These are phyloP conservation scores for Wickerhamomyces subpelliculosus DNA, from an alignment of 805 yeast species.

Conservation along the genomic window DNA sequence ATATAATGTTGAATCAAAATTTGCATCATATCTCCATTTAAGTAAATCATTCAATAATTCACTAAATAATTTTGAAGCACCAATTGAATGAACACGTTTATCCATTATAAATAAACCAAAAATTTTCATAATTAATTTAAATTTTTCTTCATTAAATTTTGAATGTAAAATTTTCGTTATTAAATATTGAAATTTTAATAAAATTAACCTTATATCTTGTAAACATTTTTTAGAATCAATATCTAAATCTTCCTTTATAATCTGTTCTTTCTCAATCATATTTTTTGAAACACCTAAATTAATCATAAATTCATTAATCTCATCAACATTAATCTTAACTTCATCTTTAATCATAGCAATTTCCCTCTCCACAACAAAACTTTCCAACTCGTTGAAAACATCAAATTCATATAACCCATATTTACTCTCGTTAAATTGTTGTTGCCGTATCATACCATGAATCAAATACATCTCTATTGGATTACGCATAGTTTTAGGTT, in stretches of 20 bases:
- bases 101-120: conserved; percentile 9
- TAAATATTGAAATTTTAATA: conserved; percentile 4
- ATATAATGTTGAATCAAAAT: background rate
- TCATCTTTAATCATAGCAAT: background rate
- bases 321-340: background rate
- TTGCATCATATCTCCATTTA: conserved; percentile 4
- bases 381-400: conserved; percentile 6
- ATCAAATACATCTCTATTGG: conserved; percentile 2
- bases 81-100: conserved; percentile 1
- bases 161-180: background rate
- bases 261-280: background rate
- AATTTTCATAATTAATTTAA: conserved; percentile 1
- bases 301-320: conserved; percentile 2
- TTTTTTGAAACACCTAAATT: background rate
- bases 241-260: conserved; percentile 1
- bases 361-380: background rate
- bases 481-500: background rate
- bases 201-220: conserved; percentile 1
- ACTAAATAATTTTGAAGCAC: background rate
- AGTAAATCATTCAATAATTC: conserved; percentile 1
- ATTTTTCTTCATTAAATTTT: background rate
- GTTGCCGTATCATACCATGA: background rate
- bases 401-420: conserved; percentile 1
- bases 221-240: conserved; percentile 3
- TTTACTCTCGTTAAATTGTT: background rate